Evolutionary conservation across 495 filamentous ascomycete species (phyloP), one percentile per base, ranked within the genome.

Genomic region (Durotheca rogersii): DNA sequence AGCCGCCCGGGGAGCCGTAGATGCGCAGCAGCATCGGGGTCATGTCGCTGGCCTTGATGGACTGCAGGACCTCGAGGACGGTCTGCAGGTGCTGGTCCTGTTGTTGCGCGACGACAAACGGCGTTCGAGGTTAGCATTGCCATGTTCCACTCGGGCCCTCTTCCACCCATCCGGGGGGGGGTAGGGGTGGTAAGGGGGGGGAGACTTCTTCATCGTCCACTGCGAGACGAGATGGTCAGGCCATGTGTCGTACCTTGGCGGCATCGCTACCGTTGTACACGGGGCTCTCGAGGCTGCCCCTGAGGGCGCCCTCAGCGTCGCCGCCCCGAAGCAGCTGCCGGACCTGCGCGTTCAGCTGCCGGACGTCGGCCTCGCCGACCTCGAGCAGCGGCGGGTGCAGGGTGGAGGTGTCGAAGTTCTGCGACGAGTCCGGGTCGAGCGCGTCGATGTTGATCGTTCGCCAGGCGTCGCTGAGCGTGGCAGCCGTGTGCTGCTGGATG

Each of bases 401-500:
- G 12, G 89, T 83, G 38, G 83, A 77, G 60, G 86, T 79, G 62
- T 90, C 85, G 74, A 96, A 96, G 78, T 95, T 95, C 65, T 81
- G 72, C 35, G 85, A 75, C 47, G 86, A 87, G 70, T 96, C 90
- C n/a, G 89, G 86, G 70, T 90, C 85, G 44, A 92, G 81, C 56
- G 82, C 79, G 70, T 96, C 90, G 72, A 96, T 84, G 75, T 95
- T 89, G 77, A 95, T 92, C 60, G 89, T 95, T 66, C 90, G 88
- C 83, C 88, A 96, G 77, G 74, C 75, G 59, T 81, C 78, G 65
- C 64, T 62, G 17, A 81, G 70, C 46, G 76, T 67, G 25, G 77
- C 70, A 23, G 61, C 38, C 36, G 72, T 73, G 64, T 76, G 71
- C 59, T 80, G 75, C 55, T 79, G 78, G 62, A 80, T 79, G 53